phyloP scores from a whole-genome alignment of 805 yeast species.

The Yarrowia sp. region DNA sequence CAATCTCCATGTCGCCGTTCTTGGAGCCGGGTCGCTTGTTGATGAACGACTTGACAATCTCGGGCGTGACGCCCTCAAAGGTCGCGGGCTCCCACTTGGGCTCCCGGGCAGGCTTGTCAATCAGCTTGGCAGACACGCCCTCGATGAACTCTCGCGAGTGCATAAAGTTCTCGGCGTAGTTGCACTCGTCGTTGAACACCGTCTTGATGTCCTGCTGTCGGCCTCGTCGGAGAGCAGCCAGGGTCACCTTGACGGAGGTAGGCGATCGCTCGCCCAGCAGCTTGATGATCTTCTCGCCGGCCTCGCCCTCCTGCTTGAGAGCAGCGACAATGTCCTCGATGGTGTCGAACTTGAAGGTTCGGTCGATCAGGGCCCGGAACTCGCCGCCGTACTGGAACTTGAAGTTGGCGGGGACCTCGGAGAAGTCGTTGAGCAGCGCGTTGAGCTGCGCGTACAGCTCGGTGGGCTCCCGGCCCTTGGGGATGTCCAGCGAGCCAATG shows the following conservation, averaged over 20 bases:
- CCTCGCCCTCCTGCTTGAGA: slow-evolving; percentile 62
- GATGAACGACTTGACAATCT: slow-evolving; percentile 47
- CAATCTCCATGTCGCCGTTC: slow-evolving; percentile 48
- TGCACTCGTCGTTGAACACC: slow-evolving; percentile 75
- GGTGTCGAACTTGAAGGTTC: slow-evolving; percentile 62
- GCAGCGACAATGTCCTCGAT: slow-evolving; percentile 63
- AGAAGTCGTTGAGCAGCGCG: slow-evolving; percentile 78
- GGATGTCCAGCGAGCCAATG: slow-evolving; percentile 62
- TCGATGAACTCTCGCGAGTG: slow-evolving; percentile 62
- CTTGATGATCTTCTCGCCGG: slow-evolving; percentile 62
- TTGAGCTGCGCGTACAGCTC: slow-evolving; percentile 67
- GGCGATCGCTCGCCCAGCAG: slow-evolving; percentile 73
- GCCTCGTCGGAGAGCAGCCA: slow-evolving; percentile 71
- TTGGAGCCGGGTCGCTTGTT: slow-evolving; percentile 46
- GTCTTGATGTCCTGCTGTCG: slow-evolving; percentile 62
- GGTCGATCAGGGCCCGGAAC: slow-evolving; percentile 69
- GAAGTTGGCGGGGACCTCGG: slow-evolving; percentile 68
- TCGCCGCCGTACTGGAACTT: slow-evolving; percentile 60
- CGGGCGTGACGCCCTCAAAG: slow-evolving; percentile 50
- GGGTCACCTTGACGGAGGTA: slow-evolving; percentile 75
- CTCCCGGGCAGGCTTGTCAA: slow-evolving; percentile 64
- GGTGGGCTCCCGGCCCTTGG: slow-evolving; percentile 45
- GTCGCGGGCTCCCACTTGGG: slow-evolving; percentile 61
- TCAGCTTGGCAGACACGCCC: slow-evolving; percentile 52
- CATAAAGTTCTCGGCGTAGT: slow-evolving; percentile 79